These are phyloP conservation scores for Penicillium cataractarum DNA, from an alignment of 495 filamentous ascomycete genomes.

Conservation along the genomic window DNA sequence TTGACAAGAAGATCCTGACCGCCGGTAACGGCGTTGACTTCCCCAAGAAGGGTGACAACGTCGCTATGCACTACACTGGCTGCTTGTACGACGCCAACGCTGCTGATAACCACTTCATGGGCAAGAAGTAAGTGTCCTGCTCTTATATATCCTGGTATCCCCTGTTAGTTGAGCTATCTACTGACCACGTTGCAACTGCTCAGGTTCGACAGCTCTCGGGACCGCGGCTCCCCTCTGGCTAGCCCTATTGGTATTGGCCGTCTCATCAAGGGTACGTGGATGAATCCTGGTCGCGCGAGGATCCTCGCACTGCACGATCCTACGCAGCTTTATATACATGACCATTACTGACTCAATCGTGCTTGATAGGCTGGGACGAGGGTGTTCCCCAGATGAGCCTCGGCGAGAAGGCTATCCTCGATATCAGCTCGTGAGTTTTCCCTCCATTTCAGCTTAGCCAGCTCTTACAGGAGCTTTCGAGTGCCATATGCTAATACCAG, in stretches of 20 bases:
- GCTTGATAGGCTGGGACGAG: slow-evolving; percentile 78
- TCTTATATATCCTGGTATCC: too few relatives aligned
- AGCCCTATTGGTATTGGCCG: slow-evolving; percentile 72
- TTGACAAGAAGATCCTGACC: slow-evolving; percentile 47
- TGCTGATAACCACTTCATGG: slow-evolving; percentile 48
- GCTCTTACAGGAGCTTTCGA: neutral
- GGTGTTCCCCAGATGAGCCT: slow-evolving; percentile 78
- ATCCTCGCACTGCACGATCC: too few relatives aligned
- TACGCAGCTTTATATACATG: too few relatives aligned
- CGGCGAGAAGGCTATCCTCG: slow-evolving; percentile 79
- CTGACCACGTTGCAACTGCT: neutral
- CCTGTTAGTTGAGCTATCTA: neutral
- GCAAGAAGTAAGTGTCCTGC: slow-evolving; percentile 49
- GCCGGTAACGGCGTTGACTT: slow-evolving; percentile 56
- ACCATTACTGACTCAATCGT: neutral
- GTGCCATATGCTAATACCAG: slow-evolving; percentile 26
- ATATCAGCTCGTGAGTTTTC: slow-evolving; percentile 69
- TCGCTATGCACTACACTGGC: slow-evolving; percentile 84
- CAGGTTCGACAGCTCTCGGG: slow-evolving; percentile 80
- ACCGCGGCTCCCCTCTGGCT: slow-evolving; percentile 60
- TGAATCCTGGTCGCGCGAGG: neutral
- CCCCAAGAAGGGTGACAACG: slow-evolving; percentile 64
- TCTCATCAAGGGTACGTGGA: slow-evolving; percentile 73
- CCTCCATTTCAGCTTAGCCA: neutral
- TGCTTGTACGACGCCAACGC: slow-evolving; percentile 69